Conservation (phyloP, 768 basidiomycete species). For the Favolaschia claudopus region DNA sequence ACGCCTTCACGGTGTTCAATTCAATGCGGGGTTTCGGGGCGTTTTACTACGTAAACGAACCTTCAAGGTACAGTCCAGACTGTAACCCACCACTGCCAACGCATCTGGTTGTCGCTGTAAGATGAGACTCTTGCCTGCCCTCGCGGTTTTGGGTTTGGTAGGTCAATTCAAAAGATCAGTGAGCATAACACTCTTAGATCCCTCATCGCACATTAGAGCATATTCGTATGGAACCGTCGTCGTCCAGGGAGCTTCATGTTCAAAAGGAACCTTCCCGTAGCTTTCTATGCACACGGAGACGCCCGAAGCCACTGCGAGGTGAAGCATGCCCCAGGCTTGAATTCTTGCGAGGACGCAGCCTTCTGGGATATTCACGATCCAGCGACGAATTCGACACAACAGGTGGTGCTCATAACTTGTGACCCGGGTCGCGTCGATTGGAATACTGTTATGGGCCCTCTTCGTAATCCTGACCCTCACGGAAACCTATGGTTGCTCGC, state of each 20-base stretch:
- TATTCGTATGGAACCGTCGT: conserved; percentile 54
- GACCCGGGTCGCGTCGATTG: conserved; percentile 65
- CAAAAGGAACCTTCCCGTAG: conserved; percentile 52
- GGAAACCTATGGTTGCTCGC: conserved; percentile 64
- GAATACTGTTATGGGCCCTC: conserved; percentile 83
- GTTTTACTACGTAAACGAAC: too few species aligned
- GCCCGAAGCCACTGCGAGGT: conserved; percentile 53
- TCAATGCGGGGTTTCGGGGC: too few species aligned
- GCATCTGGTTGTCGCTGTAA: too few species aligned
- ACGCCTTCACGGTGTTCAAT: too few species aligned
- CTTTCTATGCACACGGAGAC: conserved; percentile 61
- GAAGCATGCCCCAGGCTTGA: conserved; percentile 44
- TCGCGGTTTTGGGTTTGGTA: neutral
- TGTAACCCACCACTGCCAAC: too few species aligned
- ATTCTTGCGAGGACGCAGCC: conserved; percentile 69
- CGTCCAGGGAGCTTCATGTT: conserved; percentile 52
- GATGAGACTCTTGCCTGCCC: neutral
- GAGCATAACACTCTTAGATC: neutral
- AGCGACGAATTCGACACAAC: conserved; percentile 46
- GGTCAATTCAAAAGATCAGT: neutral
- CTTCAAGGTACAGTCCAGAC: too few species aligned
- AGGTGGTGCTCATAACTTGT: conserved; percentile 58
- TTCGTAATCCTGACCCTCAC: conserved; percentile 62
- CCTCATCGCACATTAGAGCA: conserved; percentile 40
- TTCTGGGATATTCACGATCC: conserved; percentile 68